phyloP scores from a whole-genome alignment of 2,329 filamentous ascomycete genomes.

The Exophiala spinifera region DNA sequence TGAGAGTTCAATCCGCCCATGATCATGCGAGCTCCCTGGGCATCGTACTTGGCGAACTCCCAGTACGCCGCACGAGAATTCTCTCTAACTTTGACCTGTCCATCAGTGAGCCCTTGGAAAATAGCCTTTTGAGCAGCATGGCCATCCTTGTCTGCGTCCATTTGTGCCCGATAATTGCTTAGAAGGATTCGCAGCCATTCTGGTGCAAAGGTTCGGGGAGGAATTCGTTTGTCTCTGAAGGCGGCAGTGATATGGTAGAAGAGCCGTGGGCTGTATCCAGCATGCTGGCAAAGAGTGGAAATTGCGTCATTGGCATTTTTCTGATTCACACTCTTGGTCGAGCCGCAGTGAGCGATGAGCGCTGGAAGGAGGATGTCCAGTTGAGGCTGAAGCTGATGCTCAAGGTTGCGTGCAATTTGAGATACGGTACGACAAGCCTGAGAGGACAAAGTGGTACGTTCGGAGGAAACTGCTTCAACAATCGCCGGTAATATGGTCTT shows the following conservation, averaged over 20 bases:
- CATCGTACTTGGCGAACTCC: conserved; percentile 76
- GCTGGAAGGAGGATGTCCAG: conserved; percentile 48
- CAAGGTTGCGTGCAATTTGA: conserved; percentile 21
- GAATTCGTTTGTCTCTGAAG: conserved; percentile 88
- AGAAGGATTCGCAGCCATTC: conserved; percentile 83
- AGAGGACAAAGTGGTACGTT: conserved; percentile 28
- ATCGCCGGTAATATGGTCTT: conserved; percentile 26
- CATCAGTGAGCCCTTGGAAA: conserved; percentile 81
- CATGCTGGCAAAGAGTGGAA: conserved; percentile 74
- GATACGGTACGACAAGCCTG: conserved; percentile 22
- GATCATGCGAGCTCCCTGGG: conserved; percentile 75
- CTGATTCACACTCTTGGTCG: conserved; percentile 88
- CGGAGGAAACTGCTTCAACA: conserved; percentile 24
- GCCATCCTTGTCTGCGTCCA: conserved; percentile 81
- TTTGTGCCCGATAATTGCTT: conserved; percentile 69
- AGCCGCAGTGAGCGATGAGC: conserved; percentile 82
- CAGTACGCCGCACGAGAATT: conserved; percentile 83
- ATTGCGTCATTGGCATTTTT: conserved; percentile 78
- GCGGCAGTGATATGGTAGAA: conserved; percentile 82
- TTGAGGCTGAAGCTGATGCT: conserved; percentile 25
- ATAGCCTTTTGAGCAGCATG: conserved; percentile 84
- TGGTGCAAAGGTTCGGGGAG: conserved; percentile 73
- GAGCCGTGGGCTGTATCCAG: conserved; percentile 74
- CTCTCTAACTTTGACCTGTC: conserved; percentile 87
- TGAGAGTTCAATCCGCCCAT: conserved; percentile 74